Evolutionary conservation across 257 asterid genomes (phyloP).

Genomic region (Solanum pimpinellifolium): DNA sequence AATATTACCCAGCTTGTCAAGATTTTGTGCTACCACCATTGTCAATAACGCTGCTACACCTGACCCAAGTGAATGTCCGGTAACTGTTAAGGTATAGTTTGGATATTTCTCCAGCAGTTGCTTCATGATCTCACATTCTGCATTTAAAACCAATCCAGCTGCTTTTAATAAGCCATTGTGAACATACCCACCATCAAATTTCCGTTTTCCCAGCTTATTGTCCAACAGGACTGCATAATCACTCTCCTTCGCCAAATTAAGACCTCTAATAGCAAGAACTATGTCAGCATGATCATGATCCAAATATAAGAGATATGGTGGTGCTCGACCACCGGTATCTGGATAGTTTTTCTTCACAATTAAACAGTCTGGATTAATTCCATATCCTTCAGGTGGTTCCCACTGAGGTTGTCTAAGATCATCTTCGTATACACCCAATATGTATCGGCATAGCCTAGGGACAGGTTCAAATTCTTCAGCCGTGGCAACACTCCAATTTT

Average conservation of each 20-base stretch:
- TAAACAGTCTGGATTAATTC: slow-evolving; percentile 46
- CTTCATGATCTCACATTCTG: slow-evolving; percentile 49
- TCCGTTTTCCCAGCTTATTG: slow-evolving; percentile 62
- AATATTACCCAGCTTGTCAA: slow-evolving; percentile 47
- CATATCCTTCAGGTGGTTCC: slow-evolving; percentile 69
- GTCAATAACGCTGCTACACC: slow-evolving; percentile 80
- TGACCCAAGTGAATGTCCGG: slow-evolving; percentile 83
- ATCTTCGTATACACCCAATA: slow-evolving; percentile 60
- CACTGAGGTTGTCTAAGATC: slow-evolving; percentile 47
- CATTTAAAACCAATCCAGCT: slow-evolving; percentile 54
- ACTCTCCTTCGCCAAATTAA: slow-evolving; percentile 70
- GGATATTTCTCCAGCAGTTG: slow-evolving; percentile 52
- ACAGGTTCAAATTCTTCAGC: slow-evolving; percentile 69
- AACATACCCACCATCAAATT: slow-evolving; percentile 74
- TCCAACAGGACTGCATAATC: slow-evolving; percentile 70
- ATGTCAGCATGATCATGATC: slow-evolving; percentile 68
- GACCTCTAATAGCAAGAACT: slow-evolving; percentile 85
- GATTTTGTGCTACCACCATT: slow-evolving; percentile 51
- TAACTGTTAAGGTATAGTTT: slow-evolving; percentile 54
- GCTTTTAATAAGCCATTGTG: slow-evolving; percentile 76
- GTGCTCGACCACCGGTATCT: slow-evolving; percentile 45
- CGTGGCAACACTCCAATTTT: slow-evolving; percentile 52
- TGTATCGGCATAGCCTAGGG: slow-evolving; percentile 74
- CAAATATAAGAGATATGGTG: slow-evolving; percentile 64
- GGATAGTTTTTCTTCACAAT: slow-evolving; percentile 37